phyloP scores from a whole-genome alignment of 352 stramenopile species.

The Blastocystis sp. region DNA sequence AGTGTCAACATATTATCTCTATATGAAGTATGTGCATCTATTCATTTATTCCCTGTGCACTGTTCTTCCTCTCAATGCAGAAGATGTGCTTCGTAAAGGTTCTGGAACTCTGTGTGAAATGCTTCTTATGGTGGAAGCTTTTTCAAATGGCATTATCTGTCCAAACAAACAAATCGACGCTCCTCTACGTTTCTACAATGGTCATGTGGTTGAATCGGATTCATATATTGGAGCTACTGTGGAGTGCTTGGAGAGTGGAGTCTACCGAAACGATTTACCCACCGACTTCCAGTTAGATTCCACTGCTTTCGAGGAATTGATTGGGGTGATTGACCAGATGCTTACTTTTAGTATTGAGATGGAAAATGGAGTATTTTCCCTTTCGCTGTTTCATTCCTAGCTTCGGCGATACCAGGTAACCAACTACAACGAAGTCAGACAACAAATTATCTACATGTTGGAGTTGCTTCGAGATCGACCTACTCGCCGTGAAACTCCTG shows the following conservation, averaged over 20 bases:
- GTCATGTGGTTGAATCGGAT: conserved; percentile 90
- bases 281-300: conserved; percentile 91
- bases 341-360: conserved; percentile 90
- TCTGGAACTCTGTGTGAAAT: conserved; percentile 95
- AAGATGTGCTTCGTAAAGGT: conserved; percentile 93
- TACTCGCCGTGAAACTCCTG: conserved; percentile 78
- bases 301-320: conserved; percentile 84
- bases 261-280: conserved; percentile 93
- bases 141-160: conserved; percentile 87
- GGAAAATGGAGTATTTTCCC: conserved; percentile 72
- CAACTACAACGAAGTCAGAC: conserved; percentile 77
- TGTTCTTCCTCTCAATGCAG: conserved; percentile 91
- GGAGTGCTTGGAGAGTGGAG: conserved; percentile 92
- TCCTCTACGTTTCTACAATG: conserved; percentile 78
- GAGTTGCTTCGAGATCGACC: conserved; percentile 85
- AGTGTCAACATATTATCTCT: conserved; percentile 98
- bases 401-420: conserved; percentile 81
- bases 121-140: conserved; percentile 96
- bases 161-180: conserved; percentile 91
- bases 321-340: conserved; percentile 91
- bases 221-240: conserved; percentile 99
- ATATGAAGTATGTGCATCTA: conserved; percentile 97
- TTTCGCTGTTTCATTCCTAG: neutral
- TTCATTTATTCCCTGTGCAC: conserved; percentile 99
- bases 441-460: conserved; percentile 84